A percentile compares a stretch with the other conserved stretches of the same genome.
Conservation (phyloP, 1,284 basidiomycete species). For the Neonothopanus nambi region DNA sequence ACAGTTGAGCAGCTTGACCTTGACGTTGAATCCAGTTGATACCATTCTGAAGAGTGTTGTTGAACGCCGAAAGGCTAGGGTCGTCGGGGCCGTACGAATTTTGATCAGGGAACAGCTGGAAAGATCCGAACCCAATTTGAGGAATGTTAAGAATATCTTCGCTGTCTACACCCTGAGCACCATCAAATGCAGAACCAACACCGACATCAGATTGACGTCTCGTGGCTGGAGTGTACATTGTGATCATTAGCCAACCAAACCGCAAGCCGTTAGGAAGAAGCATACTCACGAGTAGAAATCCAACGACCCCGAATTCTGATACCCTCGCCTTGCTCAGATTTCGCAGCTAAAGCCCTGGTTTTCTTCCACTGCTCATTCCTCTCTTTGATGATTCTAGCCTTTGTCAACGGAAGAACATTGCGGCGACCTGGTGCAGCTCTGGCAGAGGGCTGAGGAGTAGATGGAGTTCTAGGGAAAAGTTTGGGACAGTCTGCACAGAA, state of each 20-base stretch:
- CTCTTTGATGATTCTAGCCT: constrained; percentile 44
- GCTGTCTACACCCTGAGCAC: constrained; percentile 64
- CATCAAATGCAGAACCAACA: constrained; percentile 55
- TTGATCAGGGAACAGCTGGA: constrained; percentile 71
- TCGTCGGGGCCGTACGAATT: constrained; percentile 48
- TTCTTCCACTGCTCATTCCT: constrained; percentile 45
- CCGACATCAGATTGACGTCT: constrained; percentile 43
- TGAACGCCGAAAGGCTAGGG: constrained; percentile 47
- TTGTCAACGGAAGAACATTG: constrained; percentile 40
- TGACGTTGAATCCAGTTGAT: constrained; percentile 57
- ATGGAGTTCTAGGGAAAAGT: constrained; percentile 40
- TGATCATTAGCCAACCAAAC: not conserved
- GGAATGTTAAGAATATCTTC: constrained; percentile 63
- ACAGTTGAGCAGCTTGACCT: constrained; percentile 43
- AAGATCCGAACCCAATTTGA: constrained; percentile 54
- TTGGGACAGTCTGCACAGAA: constrained; percentile 59
- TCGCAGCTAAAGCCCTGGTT: constrained; percentile 31
- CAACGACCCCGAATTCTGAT: constrained; percentile 58
- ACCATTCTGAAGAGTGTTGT: constrained; percentile 51
- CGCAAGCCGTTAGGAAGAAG: constrained; percentile 7
- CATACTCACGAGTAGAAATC: constrained; percentile 48
- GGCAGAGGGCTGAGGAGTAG: constrained; percentile 37
- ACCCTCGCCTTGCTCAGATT: constrained; percentile 26
- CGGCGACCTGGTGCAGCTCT: constrained; percentile 36
- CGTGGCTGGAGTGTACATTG: constrained; percentile 34